Evolutionary conservation across 129 eudicot species (phyloP), one percentile per base, ranked within the genome.

Genomic region (Kitagawia praeruptora): DNA sequence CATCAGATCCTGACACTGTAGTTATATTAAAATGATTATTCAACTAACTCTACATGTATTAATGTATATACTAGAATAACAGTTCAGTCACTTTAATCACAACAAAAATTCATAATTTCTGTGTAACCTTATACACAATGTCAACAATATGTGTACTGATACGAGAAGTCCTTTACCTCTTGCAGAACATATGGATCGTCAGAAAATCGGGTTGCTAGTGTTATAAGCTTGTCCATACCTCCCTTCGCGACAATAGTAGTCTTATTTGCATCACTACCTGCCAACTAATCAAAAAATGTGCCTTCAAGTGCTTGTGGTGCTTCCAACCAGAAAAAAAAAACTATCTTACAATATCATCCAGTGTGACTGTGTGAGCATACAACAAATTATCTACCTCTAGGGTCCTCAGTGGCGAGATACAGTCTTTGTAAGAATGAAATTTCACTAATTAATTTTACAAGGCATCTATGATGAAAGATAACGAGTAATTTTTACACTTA

Each of bases 211-310:
- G 89, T 78, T 51, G 89, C 61, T n/a, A 92, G 98, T 75, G 82
- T 89, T 5, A 96, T 85, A 75, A 96, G 90, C 82, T 81, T 90
- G 82, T 88, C 88, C 86, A 92, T 31, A 79, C 99, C 99, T 76
- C 88, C 85, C 83, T 81, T 92, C 78, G 93, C 98, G 49, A 92
- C 87, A 83, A 96, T 91, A 76, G 87, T 83, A 78, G 83, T 87
- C 89, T 96, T 96, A 70, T 92, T 92, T 73, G 75, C 80, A 80
- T 96, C 99, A 81, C 98, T 96, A 84, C 98, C 98, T 82, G 99
- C 98, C 89, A 96, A 88, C 99, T 96, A 77, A 74, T 61, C 61
- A 87, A 78, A 34, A 15, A 25, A 67, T 16, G 44, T 58, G 39
- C 51, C 63, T 82, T 34, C 37, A 76, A 45, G 69, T 5, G 58